A percentile compares a stretch with the other conserved stretches of the same genome.
Conservation (phyloP, 129 eudicot genomes). For the Dittrichia graveolens region DNA sequence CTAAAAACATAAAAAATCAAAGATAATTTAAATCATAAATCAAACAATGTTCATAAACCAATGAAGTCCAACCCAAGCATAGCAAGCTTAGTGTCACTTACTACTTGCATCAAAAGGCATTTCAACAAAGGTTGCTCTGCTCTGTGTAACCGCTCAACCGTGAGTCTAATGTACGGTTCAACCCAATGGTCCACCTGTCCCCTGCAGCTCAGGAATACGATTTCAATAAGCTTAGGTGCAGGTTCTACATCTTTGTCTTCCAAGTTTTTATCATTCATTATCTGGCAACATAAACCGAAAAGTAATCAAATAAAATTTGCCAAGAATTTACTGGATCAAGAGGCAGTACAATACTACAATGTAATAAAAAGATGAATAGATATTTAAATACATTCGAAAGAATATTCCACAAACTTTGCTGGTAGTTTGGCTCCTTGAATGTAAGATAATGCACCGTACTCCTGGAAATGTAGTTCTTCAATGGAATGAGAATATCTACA, state of each 20-base stretch:
- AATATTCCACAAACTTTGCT: conserved; percentile 86
- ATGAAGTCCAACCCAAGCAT: no score
- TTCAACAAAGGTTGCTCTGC: conserved; percentile 64
- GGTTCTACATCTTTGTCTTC: conserved; percentile 91
- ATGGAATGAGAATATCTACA: conserved; percentile 77
- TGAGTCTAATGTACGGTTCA: conserved; percentile 74
- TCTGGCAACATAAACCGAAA: conserved; percentile 36
- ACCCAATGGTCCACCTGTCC: conserved; percentile 95
- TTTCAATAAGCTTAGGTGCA: conserved; percentile 92
- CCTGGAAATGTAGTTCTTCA: conserved; percentile 83
- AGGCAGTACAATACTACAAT: neutral
- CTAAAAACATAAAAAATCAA: neutral
- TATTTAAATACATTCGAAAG: conserved; percentile 57
- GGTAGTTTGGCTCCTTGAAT: conserved; percentile 90
- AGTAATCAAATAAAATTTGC: neutral
- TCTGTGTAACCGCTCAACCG: conserved; percentile 72
- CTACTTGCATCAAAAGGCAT: conserved; percentile 81
- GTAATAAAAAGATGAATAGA: neutral
- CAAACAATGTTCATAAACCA: no score
- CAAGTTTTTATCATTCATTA: conserved; percentile 72
- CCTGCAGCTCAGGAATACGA: conserved; percentile 71
- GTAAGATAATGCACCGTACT: conserved; percentile 70
- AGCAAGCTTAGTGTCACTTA: conserved; percentile 32
- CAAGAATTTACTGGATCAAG: neutral
- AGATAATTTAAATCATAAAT: neutral